Evolutionary conservation across 2,329 filamentous ascomycete genomes (phyloP).

Genomic region (Cryphonectria japonica): DNA sequence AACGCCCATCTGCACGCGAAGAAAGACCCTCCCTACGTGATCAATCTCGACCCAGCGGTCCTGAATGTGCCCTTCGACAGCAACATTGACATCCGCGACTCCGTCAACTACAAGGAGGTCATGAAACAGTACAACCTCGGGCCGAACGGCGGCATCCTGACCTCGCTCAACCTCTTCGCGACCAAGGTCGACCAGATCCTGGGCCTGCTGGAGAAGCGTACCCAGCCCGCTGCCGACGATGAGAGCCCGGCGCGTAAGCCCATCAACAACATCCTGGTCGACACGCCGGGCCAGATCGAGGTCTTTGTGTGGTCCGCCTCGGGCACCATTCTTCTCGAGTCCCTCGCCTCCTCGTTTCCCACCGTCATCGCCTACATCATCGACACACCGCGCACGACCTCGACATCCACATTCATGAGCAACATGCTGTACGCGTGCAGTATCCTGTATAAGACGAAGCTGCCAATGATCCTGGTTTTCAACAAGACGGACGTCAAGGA

Average conservation of each 20-base stretch:
- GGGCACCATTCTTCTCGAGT: slow-evolving; percentile 90
- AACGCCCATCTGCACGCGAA: slow-evolving; percentile 88
- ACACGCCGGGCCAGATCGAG: slow-evolving; percentile 97
- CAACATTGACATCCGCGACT: slow-evolving; percentile 99
- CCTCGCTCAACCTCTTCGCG: slow-evolving; percentile 92
- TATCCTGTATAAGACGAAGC: slow-evolving; percentile 97
- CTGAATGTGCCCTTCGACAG: slow-evolving; percentile 90
- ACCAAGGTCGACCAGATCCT: slow-evolving; percentile 98
- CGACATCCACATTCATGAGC: slow-evolving; percentile 97
- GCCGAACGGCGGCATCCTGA: slow-evolving; percentile 95
- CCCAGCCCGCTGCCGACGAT: slow-evolving; percentile 54
- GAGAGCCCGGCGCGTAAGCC: slow-evolving; percentile 63
- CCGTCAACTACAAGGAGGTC: slow-evolving; percentile 98
- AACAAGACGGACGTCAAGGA: slow-evolving; percentile 98
- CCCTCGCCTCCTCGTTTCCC: slow-evolving; percentile 89
- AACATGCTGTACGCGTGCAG: slow-evolving; percentile 99
- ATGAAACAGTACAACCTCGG: slow-evolving; percentile 99
- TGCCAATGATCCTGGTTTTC: slow-evolving; percentile 98
- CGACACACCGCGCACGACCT: slow-evolving; percentile 90
- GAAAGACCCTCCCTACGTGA: slow-evolving; percentile 83
- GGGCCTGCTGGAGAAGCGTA: slow-evolving; percentile 84
- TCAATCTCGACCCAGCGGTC: slow-evolving; percentile 96
- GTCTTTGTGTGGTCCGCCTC: slow-evolving; percentile 98
- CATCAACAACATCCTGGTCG: slow-evolving; percentile 85
- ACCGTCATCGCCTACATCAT: slow-evolving; percentile 98